A percentile compares a stretch with the other conserved stretches of the same genome.
phyloP scores from a whole-genome alignment of 345 rosid species.

The Raphanus sativus region DNA sequence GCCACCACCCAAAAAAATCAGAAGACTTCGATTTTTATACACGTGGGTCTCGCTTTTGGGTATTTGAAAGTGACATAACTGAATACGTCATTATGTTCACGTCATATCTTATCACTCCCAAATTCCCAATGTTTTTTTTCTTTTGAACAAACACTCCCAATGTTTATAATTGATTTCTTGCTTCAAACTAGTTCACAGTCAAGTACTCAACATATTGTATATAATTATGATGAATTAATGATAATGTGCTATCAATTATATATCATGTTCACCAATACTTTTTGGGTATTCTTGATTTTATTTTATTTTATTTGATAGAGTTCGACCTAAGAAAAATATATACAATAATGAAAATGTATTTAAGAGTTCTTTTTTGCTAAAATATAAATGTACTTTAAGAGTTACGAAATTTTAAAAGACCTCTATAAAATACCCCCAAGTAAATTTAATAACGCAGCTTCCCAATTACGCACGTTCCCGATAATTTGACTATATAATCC shows the following conservation, averaged over 20 bases:
- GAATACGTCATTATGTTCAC: slow-evolving; percentile 16
- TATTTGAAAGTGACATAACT: slow-evolving; percentile 11
- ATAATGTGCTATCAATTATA: not conserved
- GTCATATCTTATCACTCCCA: slow-evolving; percentile 13
- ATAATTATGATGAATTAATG: not conserved
- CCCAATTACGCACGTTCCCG: not conserved
- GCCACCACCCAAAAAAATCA: not conserved
- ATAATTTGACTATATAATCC: slow-evolving; percentile 7
- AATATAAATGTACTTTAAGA: not conserved
- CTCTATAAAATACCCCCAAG: not conserved
- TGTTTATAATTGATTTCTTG: not conserved
- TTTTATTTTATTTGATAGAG: not conserved
- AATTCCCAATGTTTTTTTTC: too few relatives aligned
- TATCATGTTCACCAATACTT: not conserved
- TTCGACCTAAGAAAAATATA: not conserved
- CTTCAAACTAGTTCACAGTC: not conserved
- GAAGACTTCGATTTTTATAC: not conserved
- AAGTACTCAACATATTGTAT: not conserved
- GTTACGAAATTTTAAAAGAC: not conserved
- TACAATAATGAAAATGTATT: not conserved
- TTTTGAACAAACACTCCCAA: not conserved
- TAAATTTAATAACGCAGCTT: not conserved
- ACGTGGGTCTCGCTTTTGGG: not conserved
- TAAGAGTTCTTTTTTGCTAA: not conserved
- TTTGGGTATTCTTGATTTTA: not conserved